Percentiles rank a stretch among this genome's conserved stretches.
These are phyloP conservation scores for Gossypium sturtianum DNA, from an alignment of 345 rosid species.

Conservation along the genomic window DNA sequence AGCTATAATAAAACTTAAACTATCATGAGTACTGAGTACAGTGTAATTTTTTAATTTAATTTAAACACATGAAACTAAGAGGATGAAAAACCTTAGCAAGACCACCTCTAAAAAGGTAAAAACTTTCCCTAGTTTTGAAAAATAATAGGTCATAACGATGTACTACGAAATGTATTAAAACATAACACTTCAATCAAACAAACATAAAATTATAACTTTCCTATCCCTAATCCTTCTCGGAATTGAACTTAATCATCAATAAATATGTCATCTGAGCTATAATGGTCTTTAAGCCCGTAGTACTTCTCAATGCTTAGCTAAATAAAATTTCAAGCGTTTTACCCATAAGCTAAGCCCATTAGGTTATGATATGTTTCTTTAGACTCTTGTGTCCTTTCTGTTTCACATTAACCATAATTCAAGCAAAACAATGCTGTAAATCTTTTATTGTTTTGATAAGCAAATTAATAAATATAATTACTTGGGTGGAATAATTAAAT, in stretches of 20 bases:
- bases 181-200: too few species aligned
- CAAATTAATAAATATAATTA: not conserved
- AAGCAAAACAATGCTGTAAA: not conserved
- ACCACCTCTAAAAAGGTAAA: too few species aligned
- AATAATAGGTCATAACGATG: too few species aligned
- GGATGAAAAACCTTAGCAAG: too few species aligned
- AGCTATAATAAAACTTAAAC: too few species aligned
- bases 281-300: not conserved
- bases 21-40: too few species aligned
- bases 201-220: too few species aligned
- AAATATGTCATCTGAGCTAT: conserved; percentile 2
- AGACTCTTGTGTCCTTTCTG: not conserved
- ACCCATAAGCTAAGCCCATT: not conserved
- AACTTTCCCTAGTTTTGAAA: too few species aligned
- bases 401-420: not conserved
- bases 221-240: not conserved
- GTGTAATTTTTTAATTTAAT: too few species aligned
- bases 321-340: not conserved
- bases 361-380: not conserved
- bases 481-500: not conserved
- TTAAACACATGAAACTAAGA: too few species aligned
- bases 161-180: too few species aligned
- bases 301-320: not conserved
- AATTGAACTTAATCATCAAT: not conserved
- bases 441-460: not conserved